Evolutionary conservation across 139 green algal species (phyloP).

Genomic region (Chlorella ohadii): DNA sequence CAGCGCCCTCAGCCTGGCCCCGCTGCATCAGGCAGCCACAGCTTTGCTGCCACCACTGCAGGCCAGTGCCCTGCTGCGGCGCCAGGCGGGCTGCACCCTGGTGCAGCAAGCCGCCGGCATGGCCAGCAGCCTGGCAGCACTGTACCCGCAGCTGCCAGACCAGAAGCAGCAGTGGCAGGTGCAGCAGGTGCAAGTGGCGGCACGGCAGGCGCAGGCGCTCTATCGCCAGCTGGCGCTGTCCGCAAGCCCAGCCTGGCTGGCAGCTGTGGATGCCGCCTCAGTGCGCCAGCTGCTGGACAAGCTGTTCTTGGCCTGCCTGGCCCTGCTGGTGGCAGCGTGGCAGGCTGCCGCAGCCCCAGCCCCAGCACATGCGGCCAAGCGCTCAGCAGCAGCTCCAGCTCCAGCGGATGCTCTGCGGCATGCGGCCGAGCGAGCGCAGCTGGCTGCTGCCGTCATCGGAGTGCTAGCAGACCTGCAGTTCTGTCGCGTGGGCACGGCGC

Average conservation of each 20-base stretch:
- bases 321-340: not conserved
- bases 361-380: not conserved
- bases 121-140: constrained; percentile 3
- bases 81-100: not conserved
- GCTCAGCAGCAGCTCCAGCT: no score
- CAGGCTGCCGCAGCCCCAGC: not conserved
- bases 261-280: not conserved
- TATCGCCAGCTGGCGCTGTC: constrained; percentile 26
- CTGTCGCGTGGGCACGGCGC: constrained; percentile 33
- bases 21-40: not conserved
- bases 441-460: constrained; percentile 22
- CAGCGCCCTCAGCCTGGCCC: not conserved
- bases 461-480: constrained; percentile 51
- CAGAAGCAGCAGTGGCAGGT: not conserved
- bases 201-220: not conserved
- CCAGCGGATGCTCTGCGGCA: no score
- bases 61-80: constrained; percentile 8
- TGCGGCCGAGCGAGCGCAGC: not conserved
- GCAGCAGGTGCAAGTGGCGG: not conserved
- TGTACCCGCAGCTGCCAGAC: not conserved
- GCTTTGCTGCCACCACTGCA: not conserved
- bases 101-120: constrained; percentile 28
- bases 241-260: constrained; percentile 35
- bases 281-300: constrained; percentile 24
- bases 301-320: constrained; percentile 11